Percentiles rank a stretch among this genome's conserved stretches.
phyloP scores from a whole-genome alignment of 2,329 filamentous ascomycete genomes.

The Ophiostoma australiae region DNA sequence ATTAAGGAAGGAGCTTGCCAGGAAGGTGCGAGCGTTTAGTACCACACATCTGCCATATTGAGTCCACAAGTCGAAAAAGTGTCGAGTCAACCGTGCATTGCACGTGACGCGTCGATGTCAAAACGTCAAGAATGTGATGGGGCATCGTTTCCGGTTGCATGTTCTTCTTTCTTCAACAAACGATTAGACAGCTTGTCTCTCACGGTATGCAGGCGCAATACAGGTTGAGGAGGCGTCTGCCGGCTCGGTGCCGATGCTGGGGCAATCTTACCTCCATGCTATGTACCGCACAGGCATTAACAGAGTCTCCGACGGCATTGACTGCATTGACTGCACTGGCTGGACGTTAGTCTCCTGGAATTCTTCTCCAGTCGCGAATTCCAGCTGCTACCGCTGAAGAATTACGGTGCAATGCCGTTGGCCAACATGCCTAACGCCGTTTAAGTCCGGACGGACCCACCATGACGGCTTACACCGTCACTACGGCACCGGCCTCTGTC shows the following conservation, averaged over 20 bases:
- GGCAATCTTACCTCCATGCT: neutral
- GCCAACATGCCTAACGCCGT: neutral
- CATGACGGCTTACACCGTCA: neutral
- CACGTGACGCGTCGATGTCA: neutral
- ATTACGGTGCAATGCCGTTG: constrained; percentile 5
- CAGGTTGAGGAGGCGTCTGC: neutral
- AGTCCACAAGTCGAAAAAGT: neutral
- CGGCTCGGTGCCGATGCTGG: neutral
- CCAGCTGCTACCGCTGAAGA: neutral
- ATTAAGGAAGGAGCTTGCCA: neutral
- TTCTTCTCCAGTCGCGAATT: neutral
- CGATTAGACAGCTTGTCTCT: neutral
- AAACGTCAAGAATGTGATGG: neutral
- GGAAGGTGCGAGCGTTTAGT: neutral
- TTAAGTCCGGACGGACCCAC: constrained; percentile 6
- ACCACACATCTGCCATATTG: neutral
- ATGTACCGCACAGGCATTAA: neutral
- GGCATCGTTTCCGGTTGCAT: too few relatives aligned
- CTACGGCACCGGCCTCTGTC: neutral
- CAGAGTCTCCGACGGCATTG: neutral
- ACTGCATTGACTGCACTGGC: too few relatives aligned
- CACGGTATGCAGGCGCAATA: too few relatives aligned
- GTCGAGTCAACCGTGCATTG: neutral
- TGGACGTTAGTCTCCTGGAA: neutral
- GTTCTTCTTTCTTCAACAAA: neutral